phyloP scores from a whole-genome alignment of 352 stramenopile genomes.

The Globisporangium okanoganense region DNA sequence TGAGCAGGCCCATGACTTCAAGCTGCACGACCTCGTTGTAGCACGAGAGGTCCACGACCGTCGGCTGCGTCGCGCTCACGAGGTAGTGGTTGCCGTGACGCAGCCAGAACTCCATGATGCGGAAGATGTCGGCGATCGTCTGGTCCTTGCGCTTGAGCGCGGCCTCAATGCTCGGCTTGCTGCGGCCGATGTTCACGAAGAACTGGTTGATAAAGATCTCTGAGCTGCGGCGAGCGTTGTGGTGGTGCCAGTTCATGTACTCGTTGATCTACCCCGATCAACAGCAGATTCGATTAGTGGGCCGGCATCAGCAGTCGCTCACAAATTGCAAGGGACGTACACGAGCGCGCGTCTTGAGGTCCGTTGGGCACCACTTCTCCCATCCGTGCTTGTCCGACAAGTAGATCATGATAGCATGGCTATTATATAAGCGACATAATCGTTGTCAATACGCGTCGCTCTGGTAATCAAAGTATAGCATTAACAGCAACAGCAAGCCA shows the following conservation, averaged over 20 bases:
- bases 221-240: slow-evolving; percentile 55
- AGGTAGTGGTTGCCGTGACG: slow-evolving; percentile 55
- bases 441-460: not conserved
- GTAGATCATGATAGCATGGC: slow-evolving; percentile 76
- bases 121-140: slow-evolving; percentile 49
- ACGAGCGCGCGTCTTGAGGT: slow-evolving; percentile 56
- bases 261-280: slow-evolving; percentile 47
- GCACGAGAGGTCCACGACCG: slow-evolving; percentile 66
- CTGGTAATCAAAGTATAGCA: not conserved
- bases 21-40: slow-evolving; percentile 78
- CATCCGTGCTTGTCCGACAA: slow-evolving; percentile 65
- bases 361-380: slow-evolving; percentile 53
- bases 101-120: slow-evolving; percentile 71
- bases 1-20: slow-evolving; percentile 59
- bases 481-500: not conserved
- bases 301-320: not conserved
- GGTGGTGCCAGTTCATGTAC: slow-evolving; percentile 81
- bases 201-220: slow-evolving; percentile 67
- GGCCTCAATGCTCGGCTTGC: slow-evolving; percentile 39
- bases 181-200: slow-evolving; percentile 48
- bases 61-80: slow-evolving; percentile 51
- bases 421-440: slow-evolving; percentile 11
- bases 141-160: slow-evolving; percentile 48
- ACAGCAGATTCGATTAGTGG: not conserved
- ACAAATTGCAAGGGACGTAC: slow-evolving; percentile 20